Evolutionary conservation across 768 basidiomycete species (phyloP).

Genomic region (Favolaschia claudopus): DNA sequence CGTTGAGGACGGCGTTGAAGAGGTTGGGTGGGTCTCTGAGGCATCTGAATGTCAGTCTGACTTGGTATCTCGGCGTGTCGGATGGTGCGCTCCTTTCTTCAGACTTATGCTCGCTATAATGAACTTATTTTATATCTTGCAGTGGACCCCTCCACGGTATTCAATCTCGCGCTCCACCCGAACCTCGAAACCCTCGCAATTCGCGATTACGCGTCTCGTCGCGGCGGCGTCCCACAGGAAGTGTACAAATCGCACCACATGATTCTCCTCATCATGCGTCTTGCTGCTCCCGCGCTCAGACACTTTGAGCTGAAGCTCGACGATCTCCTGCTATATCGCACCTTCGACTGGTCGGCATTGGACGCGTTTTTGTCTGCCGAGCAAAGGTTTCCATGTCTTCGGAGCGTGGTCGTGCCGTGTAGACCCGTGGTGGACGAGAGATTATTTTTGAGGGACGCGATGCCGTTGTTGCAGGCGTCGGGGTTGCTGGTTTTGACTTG

Average conservation of each 20-base stretch:
- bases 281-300: neutral
- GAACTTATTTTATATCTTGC: too few species aligned
- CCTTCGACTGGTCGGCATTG: neutral
- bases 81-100: too few species aligned
- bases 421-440: too few species aligned
- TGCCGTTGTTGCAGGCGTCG: too few species aligned
- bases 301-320: neutral
- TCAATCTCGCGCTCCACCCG: neutral
- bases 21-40: neutral
- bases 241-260: neutral
- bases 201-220: too few species aligned
- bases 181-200: neutral
- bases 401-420: too few species aligned
- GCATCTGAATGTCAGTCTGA: neutral
- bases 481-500: too few species aligned
- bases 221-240: accelerated
- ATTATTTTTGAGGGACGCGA: too few species aligned
- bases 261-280: neutral
- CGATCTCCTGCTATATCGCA: too few species aligned
- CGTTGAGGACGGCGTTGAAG: neutral
- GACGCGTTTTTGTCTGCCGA: neutral
- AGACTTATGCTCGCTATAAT: too few species aligned
- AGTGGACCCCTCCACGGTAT: neutral
- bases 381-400: neutral
- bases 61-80: neutral